Conservation (phyloP, 2,329 filamentous ascomycete genomes). For the Aspergillus sergii region DNA sequence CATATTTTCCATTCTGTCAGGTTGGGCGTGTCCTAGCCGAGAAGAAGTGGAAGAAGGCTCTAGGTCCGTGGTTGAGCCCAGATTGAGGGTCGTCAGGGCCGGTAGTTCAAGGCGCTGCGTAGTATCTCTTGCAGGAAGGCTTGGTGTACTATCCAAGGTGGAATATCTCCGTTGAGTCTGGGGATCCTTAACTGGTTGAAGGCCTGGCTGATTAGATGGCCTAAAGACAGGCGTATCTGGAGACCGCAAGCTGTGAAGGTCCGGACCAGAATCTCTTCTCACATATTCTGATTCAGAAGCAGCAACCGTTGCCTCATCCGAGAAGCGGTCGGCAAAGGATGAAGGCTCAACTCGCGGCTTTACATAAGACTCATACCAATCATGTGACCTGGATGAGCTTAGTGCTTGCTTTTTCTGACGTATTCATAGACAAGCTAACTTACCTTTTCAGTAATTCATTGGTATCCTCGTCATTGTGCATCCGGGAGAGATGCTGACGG, state of each 20-base stretch:
- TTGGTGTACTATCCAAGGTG: background rate
- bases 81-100: constrained; percentile 13
- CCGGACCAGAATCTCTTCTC: constrained; percentile 4
- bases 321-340: constrained; percentile 18
- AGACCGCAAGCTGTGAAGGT: constrained; percentile 6
- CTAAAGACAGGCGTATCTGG: constrained; percentile 4
- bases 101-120: constrained; percentile 18
- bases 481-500: constrained; percentile 71
- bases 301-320: background rate
- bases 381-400: constrained; percentile 27
- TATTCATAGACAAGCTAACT: constrained; percentile 18
- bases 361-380: constrained; percentile 38
- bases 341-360: constrained; percentile 23
- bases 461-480: constrained; percentile 59
- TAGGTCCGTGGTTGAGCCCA: constrained; percentile 14
- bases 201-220: constrained; percentile 1
- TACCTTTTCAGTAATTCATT: constrained; percentile 53
- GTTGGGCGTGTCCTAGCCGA: constrained; percentile 7
- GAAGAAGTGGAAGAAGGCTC: constrained; percentile 6
- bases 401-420: background rate
- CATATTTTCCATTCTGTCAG: constrained; percentile 23
- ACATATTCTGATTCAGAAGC: constrained; percentile 13
- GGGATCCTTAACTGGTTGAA: background rate
- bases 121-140: background rate
- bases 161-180: background rate